These are phyloP conservation scores for Quercus bicolor DNA, from an alignment of 306 rosid species.

Conservation along the genomic window DNA sequence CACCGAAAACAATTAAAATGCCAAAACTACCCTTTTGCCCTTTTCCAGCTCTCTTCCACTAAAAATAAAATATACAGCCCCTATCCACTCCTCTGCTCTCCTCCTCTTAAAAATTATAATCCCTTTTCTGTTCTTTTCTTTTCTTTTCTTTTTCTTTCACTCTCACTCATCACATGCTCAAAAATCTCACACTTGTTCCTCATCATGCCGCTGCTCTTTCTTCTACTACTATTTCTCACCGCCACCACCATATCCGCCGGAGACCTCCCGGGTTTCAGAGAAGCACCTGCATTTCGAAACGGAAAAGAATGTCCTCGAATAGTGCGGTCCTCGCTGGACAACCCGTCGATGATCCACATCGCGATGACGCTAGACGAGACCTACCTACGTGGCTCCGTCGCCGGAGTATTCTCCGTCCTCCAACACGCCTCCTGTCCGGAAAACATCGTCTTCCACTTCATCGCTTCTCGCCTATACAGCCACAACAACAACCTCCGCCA, in stretches of 20 bases:
- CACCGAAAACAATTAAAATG: background rate
- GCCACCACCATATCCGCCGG: background rate
- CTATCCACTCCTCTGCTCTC: too few species aligned
- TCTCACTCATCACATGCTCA: background rate
- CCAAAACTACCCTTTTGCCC: conserved; percentile 23
- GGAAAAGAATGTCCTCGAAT: conserved; percentile 55
- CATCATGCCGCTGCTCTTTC: background rate
- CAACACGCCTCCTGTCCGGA: conserved; percentile 86
- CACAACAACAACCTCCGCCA: conserved; percentile 60
- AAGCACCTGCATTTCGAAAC: conserved; percentile 88
- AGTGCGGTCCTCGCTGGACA: conserved; percentile 23
- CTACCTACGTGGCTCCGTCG: conserved; percentile 88
- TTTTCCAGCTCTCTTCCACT: background rate
- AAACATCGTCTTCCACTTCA: conserved; percentile 80
- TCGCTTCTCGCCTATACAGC: conserved; percentile 35
- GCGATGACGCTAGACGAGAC: conserved; percentile 82
- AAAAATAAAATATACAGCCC: too few species aligned
- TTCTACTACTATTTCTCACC: conserved; percentile 8
- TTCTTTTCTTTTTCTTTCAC: background rate
- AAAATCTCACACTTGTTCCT: too few species aligned
- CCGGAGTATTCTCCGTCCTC: conserved; percentile 82
- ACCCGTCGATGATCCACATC: conserved; percentile 67
- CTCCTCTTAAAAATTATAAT: background rate
- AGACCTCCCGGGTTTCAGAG: conserved; percentile 51
- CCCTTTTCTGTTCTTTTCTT: too few species aligned